A percentile compares a stretch with the other conserved stretches of the same genome.
phyloP scores from a whole-genome alignment of 306 rosid species.

The Argentina anserina region DNA sequence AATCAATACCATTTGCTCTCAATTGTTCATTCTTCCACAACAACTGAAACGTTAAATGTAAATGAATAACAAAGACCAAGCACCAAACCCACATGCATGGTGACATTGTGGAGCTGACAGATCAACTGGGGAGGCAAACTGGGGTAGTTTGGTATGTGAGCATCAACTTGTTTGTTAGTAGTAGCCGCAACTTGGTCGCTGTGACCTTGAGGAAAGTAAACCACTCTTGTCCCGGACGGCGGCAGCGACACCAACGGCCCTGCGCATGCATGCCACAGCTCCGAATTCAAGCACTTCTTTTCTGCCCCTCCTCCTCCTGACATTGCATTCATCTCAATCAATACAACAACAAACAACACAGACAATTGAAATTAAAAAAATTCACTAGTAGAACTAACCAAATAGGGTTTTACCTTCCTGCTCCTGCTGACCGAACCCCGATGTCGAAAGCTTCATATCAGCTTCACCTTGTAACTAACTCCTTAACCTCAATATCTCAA shows the following conservation, averaged over 20 bases:
- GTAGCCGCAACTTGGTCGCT: conserved; percentile 92
- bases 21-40: neutral
- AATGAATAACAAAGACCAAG: neutral
- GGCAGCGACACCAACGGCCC: conserved; percentile 86
- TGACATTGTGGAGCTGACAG: conserved; percentile 80
- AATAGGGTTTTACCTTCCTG: conserved; percentile 54
- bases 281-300: conserved; percentile 84
- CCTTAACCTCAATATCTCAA: neutral
- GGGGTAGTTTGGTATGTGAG: conserved; percentile 79
- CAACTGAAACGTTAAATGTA: neutral
- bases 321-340: neutral
- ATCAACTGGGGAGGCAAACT: conserved; percentile 76
- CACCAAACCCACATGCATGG: conserved; percentile 75
- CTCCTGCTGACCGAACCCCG: conserved; percentile 77
- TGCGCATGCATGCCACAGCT: conserved; percentile 98
- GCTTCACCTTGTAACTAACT: conserved; percentile 41
- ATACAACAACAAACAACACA: neutral
- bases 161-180: conserved; percentile 73
- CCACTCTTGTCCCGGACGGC: conserved; percentile 66
- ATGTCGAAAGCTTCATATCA: conserved; percentile 84
- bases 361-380: too few relatives aligned
- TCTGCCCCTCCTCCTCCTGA: conserved; percentile 42
- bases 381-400: too few relatives aligned
- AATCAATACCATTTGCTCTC: conserved; percentile 1
- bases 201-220: conserved; percentile 95